Evolutionary conservation across 2,329 filamentous ascomycete species (phyloP), one percentile per base, ranked within the genome.

Genomic region (Colletotrichum spinosum): DNA sequence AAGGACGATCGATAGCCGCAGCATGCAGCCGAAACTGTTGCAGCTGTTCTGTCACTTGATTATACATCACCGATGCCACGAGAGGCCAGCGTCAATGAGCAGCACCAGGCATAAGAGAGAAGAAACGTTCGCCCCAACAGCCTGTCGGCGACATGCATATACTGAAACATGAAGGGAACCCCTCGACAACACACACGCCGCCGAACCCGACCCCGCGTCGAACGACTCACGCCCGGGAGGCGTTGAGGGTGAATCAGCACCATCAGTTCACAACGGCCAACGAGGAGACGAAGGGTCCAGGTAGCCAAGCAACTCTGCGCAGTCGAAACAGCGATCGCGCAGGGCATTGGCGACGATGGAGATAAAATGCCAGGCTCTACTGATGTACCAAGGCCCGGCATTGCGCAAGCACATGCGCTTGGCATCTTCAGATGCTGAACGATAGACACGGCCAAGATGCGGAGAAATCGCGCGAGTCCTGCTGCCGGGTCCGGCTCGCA

Each of bases 61-160:
- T 25, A 25, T 5, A 41, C 38, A 41, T 41, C 38, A 41, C 38
- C 25, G 25, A 25, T 25, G 25, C 25, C 25, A 5, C 25, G 25
- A 25, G 4, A 25, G 25, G 25, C 25, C 25, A 25, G 25, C 4
- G 25, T 25, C 25, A 25, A 25, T 5, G 25, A 25, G 25, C 25
- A 25, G 25, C 25, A 25, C 25, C 25, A 25, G 25, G 25, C 25
- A 42, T 13, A 13, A 44, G 25, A 44, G 42, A 44, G 11, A 44
- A 8, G 13, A 44, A n/a, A 44, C 44, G 44, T n/a, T n/a, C 44
- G 8, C 17, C 6, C 17, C 13, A 9, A 46, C 44, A 46, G 52
- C 48, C 56, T 45, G 62, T 12, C 57, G 46, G 58, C 52, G 60
- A 37, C 58, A 52, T 65, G 62, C 62, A 62, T 61, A 34, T n/a